Base-by-base conservation (phyloP, 805 yeast species). In the Suhomyces pyralidae region DNA sequence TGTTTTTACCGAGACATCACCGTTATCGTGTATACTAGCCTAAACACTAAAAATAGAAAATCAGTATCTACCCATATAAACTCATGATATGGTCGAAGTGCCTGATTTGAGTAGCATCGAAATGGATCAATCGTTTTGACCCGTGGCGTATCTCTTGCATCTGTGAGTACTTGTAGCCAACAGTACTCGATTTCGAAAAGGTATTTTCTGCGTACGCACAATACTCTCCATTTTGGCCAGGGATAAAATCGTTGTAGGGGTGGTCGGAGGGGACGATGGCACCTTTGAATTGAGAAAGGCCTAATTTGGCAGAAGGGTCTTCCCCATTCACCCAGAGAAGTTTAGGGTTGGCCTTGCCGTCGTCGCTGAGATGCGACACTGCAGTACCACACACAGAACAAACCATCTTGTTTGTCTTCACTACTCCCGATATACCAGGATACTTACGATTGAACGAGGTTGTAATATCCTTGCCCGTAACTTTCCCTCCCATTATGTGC, bases 301-400 rank as follows among this genome's bases (percentile, higher is more conserved):
- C 12, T 19, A 38, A 9, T 15, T 17, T 19, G n/a, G 42, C 24
- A 14, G 5, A 17, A 19, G 8, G 22, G 20, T 8, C 9, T 7
- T 17, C 46, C 3, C 58, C 56, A 30, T 47, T 25, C 19, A 51
- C 49, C 55, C 55, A 55, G 34, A 53, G 45, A 49, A 53, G 48
- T 15, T 38, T 45, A 34, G 54, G 51, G 14, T 24, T 36, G 24
- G 42, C 51, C 43, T 5, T 14, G 43, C 20, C n/a, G n/a, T 46
- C 48, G 45, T 55, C 58, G 30, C 55, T 45, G 25, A 55, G 53
- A 45, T 51, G 53, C 22, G 54, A 50, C 45, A 49, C 48, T 20
- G 49, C 48, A 10, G 40, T 20, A 3, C 53, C 53, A 34, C 58
- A 53, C 10, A 51, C 53, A 22, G 51, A 42, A 19, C 45, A 36